Evolutionary conservation across 2,329 filamentous ascomycete genomes (phyloP).

Genomic region (Fusarium longipes): DNA sequence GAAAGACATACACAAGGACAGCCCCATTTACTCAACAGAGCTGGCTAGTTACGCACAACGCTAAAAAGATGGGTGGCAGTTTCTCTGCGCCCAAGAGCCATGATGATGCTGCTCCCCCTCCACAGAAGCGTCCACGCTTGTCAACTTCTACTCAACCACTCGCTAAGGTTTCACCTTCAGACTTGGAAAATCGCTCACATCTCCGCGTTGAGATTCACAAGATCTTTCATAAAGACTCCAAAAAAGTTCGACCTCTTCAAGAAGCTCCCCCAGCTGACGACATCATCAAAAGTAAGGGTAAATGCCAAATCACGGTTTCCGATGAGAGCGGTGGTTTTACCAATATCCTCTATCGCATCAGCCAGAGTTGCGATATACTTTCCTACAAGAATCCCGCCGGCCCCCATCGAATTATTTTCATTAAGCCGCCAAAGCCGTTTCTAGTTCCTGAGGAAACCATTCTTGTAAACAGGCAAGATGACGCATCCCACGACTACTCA

Average conservation of each 20-base stretch:
- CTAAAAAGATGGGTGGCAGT: slow-evolving; percentile 57
- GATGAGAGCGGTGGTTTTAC: slow-evolving; percentile 51
- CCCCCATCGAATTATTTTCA: slow-evolving; percentile 59
- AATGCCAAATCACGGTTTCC: slow-evolving; percentile 54
- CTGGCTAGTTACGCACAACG: slow-evolving; percentile 61
- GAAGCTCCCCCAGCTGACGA: slow-evolving; percentile 47
- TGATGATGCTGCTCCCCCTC: slow-evolving; percentile 55
- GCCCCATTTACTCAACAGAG: slow-evolving; percentile 67
- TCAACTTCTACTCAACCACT: slow-evolving; percentile 54
- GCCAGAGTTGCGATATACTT: slow-evolving; percentile 64
- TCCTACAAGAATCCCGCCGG: slow-evolving; percentile 61
- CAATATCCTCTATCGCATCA: slow-evolving; percentile 64
- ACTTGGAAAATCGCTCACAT: slow-evolving; percentile 52
- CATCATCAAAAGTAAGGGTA: slow-evolving; percentile 50
- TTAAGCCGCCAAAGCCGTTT: slow-evolving; percentile 63
- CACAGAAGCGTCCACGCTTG: slow-evolving; percentile 64
- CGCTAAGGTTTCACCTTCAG: slow-evolving; percentile 46
- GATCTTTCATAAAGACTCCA: slow-evolving; percentile 62
- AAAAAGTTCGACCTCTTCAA: slow-evolving; percentile 50
- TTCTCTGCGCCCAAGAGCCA: slow-evolving; percentile 49
- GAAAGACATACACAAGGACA: slow-evolving; percentile 59
- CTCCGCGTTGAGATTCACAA: slow-evolving; percentile 66
- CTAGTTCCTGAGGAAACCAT: slow-evolving; percentile 64
- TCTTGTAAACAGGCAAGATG: slow-evolving; percentile 60
- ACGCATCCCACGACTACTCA: slow-evolving; percentile 60